phyloP scores from a whole-genome alignment of 768 basidiomycete species.

The Lyophyllum semitale region DNA sequence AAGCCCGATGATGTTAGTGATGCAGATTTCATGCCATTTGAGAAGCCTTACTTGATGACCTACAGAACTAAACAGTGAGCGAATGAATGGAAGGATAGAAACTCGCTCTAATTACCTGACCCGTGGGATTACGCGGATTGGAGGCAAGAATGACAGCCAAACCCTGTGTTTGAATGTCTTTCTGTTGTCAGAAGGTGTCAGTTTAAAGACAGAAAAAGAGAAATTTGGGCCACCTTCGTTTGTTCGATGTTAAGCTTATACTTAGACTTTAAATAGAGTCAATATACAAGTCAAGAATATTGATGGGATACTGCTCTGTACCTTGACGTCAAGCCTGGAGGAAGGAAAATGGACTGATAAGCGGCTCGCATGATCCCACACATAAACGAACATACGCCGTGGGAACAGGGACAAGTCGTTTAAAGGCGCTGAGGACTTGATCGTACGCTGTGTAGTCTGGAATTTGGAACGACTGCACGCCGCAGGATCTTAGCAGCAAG shows the following conservation, averaged over 20 bases:
- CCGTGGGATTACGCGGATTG: slow-evolving; percentile 96
- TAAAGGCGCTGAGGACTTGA: slow-evolving; percentile 84
- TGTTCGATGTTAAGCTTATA: slow-evolving; percentile 82
- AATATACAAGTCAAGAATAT: not conserved
- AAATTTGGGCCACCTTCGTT: slow-evolving; percentile 52
- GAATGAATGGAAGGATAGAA: not conserved
- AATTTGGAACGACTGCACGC: slow-evolving; percentile 80
- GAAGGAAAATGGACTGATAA: not conserved
- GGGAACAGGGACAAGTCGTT: slow-evolving; percentile 86
- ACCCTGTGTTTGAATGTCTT: slow-evolving; percentile 82
- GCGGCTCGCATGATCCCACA: slow-evolving; percentile 25
- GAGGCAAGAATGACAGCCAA: slow-evolving; percentile 84
- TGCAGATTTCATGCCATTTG: not conserved
- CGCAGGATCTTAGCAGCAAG: slow-evolving; percentile 2
- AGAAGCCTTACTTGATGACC: slow-evolving; percentile 51
- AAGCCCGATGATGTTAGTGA: not conserved
- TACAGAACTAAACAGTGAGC: slow-evolving; percentile 15
- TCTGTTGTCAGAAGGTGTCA: slow-evolving; percentile 44
- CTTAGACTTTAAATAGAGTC: slow-evolving; percentile 43
- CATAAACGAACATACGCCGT: slow-evolving; percentile 61
- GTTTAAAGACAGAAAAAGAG: slow-evolving; percentile 20
- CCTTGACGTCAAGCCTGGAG: slow-evolving; percentile 35
- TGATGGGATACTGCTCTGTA: slow-evolving; percentile 9
- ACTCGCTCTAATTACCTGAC: slow-evolving; percentile 59
- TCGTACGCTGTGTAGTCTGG: slow-evolving; percentile 93